Base-by-base conservation (phyloP, 768 basidiomycete species). In the Piloderma croceum region DNA sequence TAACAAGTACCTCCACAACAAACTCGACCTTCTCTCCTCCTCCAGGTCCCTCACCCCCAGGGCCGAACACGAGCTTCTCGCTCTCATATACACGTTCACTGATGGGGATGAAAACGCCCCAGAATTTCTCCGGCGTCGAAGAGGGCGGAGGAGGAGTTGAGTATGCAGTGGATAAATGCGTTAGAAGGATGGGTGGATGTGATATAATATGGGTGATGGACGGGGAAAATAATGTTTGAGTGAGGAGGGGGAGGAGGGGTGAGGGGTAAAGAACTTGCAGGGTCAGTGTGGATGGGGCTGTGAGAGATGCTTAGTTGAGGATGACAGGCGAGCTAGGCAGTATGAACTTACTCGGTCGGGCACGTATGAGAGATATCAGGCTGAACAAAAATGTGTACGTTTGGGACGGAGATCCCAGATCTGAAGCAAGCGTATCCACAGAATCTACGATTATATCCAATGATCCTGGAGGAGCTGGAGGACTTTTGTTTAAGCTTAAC, bases 401-500 rank as follows among this genome's bases (percentile, higher is more conserved):
- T 46, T 69, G 65, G 5, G 82, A 58, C 18, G 68, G 42, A 10
- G 83, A 79, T 9, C 67, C 71, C 18, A 76, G 53, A 52, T 89
- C 83, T 7, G 73, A 65, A 4, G 70, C 54, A 18, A 90, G 59
- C 4, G 77, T 81, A 49, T 88, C 81, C 13, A 79, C 59, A 15
- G 85, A 85, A 57, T 91, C 90, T 24, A 91, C 68, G 38, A 84
- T 57, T 18, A 88, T 72, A 45, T 69, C 73, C 21, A 85, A 43
- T n/a, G 80, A 67, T 22, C 70, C 68, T 22, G 65, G 29, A 22
- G 68, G 50, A 34, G 60, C 73, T 73, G 54, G 37, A 34, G 51
- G 39, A 24, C 32, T 3, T 18, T 10, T 21, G 37, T 45, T n/a
- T 42, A 48, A 6, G 25, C 15, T 10, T 24, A 31, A 19, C 11